Base-by-base conservation (phyloP, 164 flowering plant genomes). In the Saururus chinensis region DNA sequence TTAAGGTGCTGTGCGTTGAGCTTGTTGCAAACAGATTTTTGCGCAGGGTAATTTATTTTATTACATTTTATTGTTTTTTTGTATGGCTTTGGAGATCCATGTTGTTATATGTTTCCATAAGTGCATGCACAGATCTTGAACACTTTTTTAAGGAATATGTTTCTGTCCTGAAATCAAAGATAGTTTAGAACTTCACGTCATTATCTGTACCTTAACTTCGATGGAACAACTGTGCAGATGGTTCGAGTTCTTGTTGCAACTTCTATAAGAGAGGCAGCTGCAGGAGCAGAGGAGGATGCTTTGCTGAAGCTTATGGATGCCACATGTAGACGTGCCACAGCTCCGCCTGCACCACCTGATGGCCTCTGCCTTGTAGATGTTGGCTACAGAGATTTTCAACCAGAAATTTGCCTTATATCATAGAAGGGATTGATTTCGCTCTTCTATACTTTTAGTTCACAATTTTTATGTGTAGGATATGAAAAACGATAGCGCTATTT, bases 191-290 rank as follows among this genome's bases (percentile, higher is more conserved):
- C 6, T 30, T 30, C 37, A 42, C 5, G 22, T 19, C 12, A 19
- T 57, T 30, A 12, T 26, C n/a, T 57, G 19, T 57, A 30, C 45
- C 60, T 57, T 57, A 8, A 53, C 19, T 4, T 42, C 17, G 1
- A 4, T 10, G 1, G 49, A 42, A 19, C 20, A 30, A n/a, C 40
- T 65, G 51, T 66, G 21, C 77, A 88, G 97, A 93, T 93, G 98
- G 96, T 89, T 68, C 83, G 98, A 59, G 98, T 93, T 62, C 96
- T 93, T 66, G 96, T 89, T 52, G 92, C 97, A 37, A 93, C 98
- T 30, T 70, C 83, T 23, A 75, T 89, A 67, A 79, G 97, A 63
- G 98, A 93, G 76, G 96, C 95, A 35, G 97, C 96, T 70, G 98
- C 97, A 19, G 97, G 97, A 66, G 89, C 98, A 53, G 88, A 77